Percentiles rank a stretch among this genome's conserved stretches.
phyloP scores from a whole-genome alignment of 73 alveolate species.

The Diophrys appendiculata region DNA sequence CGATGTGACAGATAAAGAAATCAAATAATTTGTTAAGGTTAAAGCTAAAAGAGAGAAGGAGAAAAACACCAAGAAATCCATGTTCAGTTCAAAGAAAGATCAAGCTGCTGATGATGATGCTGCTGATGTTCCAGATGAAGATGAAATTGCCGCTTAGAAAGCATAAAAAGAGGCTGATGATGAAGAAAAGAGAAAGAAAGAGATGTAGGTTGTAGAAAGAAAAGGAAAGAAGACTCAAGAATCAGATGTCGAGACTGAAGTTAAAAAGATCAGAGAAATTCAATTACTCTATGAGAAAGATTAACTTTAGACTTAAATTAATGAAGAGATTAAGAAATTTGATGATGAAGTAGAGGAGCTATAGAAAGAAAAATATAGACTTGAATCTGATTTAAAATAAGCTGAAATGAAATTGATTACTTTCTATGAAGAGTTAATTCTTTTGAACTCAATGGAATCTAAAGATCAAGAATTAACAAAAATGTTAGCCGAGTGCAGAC shows the following conservation, averaged over 20 bases:
- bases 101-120: slow-evolving; percentile 50
- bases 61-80: slow-evolving; percentile 30
- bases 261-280: slow-evolving; percentile 49
- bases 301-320: slow-evolving; percentile 42
- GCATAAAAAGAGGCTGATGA: slow-evolving; percentile 70
- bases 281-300: slow-evolving; percentile 48
- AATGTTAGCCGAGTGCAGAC: slow-evolving; percentile 68
- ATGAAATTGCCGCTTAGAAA: slow-evolving; percentile 70
- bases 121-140: slow-evolving; percentile 40
- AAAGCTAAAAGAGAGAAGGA: slow-evolving; percentile 34
- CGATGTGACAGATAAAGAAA: slow-evolving; percentile 50
- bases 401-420: slow-evolving; percentile 89
- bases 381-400: slow-evolving; percentile 80
- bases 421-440: slow-evolving; percentile 76
- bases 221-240: slow-evolving; percentile 67
- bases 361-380: slow-evolving; percentile 77
- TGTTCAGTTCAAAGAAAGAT: slow-evolving; percentile 65
- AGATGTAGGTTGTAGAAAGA: slow-evolving; percentile 38
- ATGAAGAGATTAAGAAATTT: slow-evolving; percentile 56
- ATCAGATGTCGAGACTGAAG: slow-evolving; percentile 67
- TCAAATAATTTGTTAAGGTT: slow-evolving; percentile 24
- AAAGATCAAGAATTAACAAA: slow-evolving; percentile 82
- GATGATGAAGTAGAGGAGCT: slow-evolving; percentile 64
- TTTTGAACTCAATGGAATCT: slow-evolving; percentile 84
- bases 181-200: slow-evolving; percentile 67